Evolutionary conservation across 1,139 yeast species (phyloP).

Genomic region (Sugiyamaella novakii): DNA sequence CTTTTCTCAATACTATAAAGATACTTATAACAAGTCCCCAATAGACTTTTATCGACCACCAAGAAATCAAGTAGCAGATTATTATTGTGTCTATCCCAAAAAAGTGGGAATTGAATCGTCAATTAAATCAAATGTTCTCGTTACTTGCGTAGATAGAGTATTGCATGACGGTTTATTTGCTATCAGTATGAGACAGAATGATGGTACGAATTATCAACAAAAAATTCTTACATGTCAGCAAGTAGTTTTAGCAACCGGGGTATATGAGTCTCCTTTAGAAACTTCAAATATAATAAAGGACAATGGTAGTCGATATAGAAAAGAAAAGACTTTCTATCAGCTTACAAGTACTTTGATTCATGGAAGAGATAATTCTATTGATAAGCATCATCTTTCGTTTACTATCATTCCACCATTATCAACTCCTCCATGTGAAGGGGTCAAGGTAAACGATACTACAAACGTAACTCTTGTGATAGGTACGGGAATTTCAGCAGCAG

Average conservation of each 20-base stretch:
- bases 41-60: conserved; percentile 38
- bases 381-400: conserved; percentile 15
- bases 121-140: conserved; percentile 23
- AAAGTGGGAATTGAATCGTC: conserved; percentile 31
- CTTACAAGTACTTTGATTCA: neutral
- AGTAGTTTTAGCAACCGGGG: conserved; percentile 41
- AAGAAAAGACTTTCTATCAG: neutral
- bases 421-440: conserved; percentile 27
- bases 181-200: conserved; percentile 7
- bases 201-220: conserved; percentile 1
- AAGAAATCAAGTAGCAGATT: conserved; percentile 38
- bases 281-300: neutral
- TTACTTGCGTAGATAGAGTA: conserved; percentile 26
- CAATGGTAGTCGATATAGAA: neutral
- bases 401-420: conserved; percentile 27
- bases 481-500: conserved; percentile 44
- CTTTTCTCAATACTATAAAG: conserved; percentile 34
- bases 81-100: conserved; percentile 37
- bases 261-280: conserved; percentile 35
- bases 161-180: conserved; percentile 6
- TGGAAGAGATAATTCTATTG: neutral
- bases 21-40: conserved; percentile 23
- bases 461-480: conserved; percentile 37
- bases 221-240: conserved; percentile 20
- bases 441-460: conserved; percentile 4